phyloP scores from a whole-genome alignment of 1,139 yeast genomes.

The Diutina rugosa region DNA sequence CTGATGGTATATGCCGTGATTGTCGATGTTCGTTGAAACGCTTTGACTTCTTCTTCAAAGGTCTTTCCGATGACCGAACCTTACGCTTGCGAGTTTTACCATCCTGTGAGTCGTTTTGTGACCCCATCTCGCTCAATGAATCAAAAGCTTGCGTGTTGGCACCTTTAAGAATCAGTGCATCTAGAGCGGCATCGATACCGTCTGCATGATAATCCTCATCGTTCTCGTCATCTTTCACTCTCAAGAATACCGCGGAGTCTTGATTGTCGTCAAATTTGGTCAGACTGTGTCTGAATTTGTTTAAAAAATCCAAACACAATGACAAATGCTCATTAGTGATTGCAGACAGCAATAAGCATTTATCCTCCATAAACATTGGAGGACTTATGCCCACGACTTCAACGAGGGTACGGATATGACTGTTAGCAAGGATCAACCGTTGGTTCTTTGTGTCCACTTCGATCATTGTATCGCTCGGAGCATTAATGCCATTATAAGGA shows the following conservation, averaged over 20 bases:
- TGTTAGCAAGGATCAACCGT: constrained; percentile 22
- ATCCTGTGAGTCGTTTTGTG: constrained; percentile 7
- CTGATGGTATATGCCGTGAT: constrained; percentile 9
- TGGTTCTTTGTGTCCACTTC: constrained; percentile 1
- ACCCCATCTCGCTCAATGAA: constrained; percentile 20
- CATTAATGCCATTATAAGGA: not conserved
- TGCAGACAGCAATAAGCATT: constrained; percentile 17
- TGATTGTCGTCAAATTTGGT: constrained; percentile 28
- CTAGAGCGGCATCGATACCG: constrained; percentile 10
- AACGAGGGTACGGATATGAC: constrained; percentile 21
- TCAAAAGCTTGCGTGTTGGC: constrained; percentile 10
- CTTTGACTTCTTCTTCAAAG: not conserved
- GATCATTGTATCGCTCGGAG: not conserved
- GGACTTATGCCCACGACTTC: constrained; percentile 22
- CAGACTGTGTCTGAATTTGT: constrained; percentile 18
- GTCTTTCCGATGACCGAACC: not conserved
- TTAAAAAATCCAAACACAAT: constrained; percentile 14
- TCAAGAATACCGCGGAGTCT: constrained; percentile 23
- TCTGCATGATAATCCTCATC: constrained; percentile 11
- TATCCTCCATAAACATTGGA: constrained; percentile 15
- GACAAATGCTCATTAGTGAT: constrained; percentile 11
- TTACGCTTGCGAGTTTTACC: constrained; percentile 6
- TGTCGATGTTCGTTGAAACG: not conserved
- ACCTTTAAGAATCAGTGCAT: constrained; percentile 24
- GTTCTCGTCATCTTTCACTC: constrained; percentile 11